Percentiles rank a stretch among this genome's conserved stretches.
These are phyloP conservation scores for Microcyclospora tardicrescens DNA, from an alignment of 2,329 filamentous ascomycete species.

Conservation along the genomic window DNA sequence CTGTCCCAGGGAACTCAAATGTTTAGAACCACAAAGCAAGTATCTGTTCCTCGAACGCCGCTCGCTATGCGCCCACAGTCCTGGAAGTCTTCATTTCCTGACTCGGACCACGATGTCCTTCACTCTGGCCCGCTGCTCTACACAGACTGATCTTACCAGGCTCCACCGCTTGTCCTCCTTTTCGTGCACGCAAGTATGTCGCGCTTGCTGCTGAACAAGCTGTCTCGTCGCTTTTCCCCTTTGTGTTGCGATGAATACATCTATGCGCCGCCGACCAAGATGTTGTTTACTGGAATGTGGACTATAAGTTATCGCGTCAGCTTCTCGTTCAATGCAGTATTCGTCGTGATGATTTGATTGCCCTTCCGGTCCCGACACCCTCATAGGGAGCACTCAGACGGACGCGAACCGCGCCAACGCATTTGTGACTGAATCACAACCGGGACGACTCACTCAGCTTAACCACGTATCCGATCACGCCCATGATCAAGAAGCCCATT, in stretches of 20 bases:
- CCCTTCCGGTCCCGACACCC: no score
- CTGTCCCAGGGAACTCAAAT: no score
- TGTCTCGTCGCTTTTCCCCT: not conserved
- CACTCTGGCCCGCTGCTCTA: no score
- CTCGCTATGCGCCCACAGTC: no score
- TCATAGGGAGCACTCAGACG: no score
- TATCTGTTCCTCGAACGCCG: no score
- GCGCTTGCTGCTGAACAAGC: not conserved
- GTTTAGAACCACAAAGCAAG: no score
- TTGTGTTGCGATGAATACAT: slow-evolving; percentile 1
- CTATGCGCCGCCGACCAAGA: slow-evolving; percentile 55
- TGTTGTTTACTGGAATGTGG: slow-evolving; percentile 58
- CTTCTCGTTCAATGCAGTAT: not conserved
- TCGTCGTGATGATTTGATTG: no score
- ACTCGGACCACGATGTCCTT: no score
- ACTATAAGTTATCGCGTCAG: slow-evolving; percentile 28
- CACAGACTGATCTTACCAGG: no score
- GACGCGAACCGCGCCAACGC: not conserved
- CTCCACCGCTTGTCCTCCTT: no score
- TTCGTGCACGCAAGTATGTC: no score
- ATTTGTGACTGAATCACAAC: slow-evolving; percentile 1
- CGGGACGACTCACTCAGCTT: slow-evolving; percentile 46
- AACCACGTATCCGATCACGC: slow-evolving; percentile 55
- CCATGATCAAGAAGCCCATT: slow-evolving; percentile 58
- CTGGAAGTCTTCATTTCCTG: not conserved